Percentiles rank a stretch among this genome's conserved stretches.
Evolutionary conservation across 2,329 filamentous ascomycete genomes (phyloP).

Genomic region (Ophiostoma himal-ulmi): DNA sequence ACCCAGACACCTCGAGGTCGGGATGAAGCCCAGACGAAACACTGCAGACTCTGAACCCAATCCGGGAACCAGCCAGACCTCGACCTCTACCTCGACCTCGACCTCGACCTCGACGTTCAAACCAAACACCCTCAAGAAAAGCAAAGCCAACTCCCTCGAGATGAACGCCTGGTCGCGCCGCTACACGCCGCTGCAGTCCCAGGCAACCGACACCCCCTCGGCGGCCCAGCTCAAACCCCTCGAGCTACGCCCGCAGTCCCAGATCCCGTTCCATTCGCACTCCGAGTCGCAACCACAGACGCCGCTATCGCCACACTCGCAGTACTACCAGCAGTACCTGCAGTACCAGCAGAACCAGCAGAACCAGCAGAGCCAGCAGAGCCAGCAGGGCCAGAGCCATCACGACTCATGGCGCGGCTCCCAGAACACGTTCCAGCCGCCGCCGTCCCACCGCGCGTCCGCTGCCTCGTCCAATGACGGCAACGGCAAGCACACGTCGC

Average conservation of each 20-base stretch:
- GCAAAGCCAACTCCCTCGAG: background rate
- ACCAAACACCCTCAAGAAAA: constrained; percentile 2
- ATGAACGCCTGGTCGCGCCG: constrained; percentile 11
- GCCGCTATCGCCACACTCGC: background rate
- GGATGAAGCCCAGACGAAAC: constrained; percentile 18
- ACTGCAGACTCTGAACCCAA: constrained; percentile 18
- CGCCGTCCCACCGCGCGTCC: background rate
- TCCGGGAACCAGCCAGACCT: background rate
- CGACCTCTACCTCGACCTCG: background rate
- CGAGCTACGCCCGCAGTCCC: constrained; percentile 7
- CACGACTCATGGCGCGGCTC: constrained; percentile 1
- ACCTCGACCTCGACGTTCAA: background rate
- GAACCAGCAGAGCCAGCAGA: constrained; percentile 7
- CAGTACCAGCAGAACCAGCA: background rate
- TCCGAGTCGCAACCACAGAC: background rate
- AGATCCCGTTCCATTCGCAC: background rate
- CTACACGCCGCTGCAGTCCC: background rate
- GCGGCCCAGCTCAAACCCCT: background rate
- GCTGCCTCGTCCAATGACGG: constrained; percentile 11
- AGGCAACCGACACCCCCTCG: background rate
- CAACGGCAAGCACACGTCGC: constrained; percentile 12
- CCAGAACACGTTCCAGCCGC: background rate
- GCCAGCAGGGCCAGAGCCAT: background rate
- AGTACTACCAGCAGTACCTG: constrained; percentile 4
- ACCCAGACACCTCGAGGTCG: background rate